These are phyloP conservation scores for Albatrellus sp. DNA, from an alignment of 1,284 basidiomycete genomes.

Conservation along the genomic window DNA sequence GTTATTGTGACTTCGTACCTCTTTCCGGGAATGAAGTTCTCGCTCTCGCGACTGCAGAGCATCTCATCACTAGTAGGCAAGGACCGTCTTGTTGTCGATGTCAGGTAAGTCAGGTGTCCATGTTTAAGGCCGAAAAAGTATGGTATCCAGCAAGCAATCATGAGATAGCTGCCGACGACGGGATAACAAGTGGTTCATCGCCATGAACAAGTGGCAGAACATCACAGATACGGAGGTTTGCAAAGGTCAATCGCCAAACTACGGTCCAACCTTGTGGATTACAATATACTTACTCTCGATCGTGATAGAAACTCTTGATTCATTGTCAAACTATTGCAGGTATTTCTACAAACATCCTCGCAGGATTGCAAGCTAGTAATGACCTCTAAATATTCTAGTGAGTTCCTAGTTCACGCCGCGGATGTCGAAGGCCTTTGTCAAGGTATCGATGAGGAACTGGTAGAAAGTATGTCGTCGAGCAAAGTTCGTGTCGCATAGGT, in stretches of 20 bases:
- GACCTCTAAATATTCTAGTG: conserved; percentile 36
- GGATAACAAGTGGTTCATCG: conserved; percentile 80
- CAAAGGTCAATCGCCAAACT: conserved; percentile 37
- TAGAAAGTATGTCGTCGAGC: conserved; percentile 44
- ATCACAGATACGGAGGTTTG: conserved; percentile 91
- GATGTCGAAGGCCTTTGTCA: conserved; percentile 97
- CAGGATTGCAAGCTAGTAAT: neutral
- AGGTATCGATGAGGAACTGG: conserved; percentile 90
- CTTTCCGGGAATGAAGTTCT: conserved; percentile 78
- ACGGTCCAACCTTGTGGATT: conserved; percentile 1
- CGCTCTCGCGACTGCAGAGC: conserved; percentile 54
- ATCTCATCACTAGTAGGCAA: conserved; percentile 61
- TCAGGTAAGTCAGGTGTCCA: conserved; percentile 50
- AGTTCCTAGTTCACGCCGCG: conserved; percentile 94
- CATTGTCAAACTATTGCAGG: conserved; percentile 73
- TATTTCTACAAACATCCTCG: neutral
- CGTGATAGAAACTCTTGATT: conserved; percentile 50
- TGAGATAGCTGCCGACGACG: conserved; percentile 67
- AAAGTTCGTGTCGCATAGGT: neutral
- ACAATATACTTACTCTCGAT: neutral
- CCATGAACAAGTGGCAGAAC: conserved; percentile 99
- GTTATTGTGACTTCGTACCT: conserved; percentile 96
- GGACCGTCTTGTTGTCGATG: conserved; percentile 88
- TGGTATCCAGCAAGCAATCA: too few species aligned
- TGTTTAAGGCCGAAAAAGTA: too few species aligned